A percentile compares a stretch with the other conserved stretches of the same genome.
These are phyloP conservation scores for Lentinula detonsa DNA, from an alignment of 768 basidiomycete genomes.

Conservation along the genomic window DNA sequence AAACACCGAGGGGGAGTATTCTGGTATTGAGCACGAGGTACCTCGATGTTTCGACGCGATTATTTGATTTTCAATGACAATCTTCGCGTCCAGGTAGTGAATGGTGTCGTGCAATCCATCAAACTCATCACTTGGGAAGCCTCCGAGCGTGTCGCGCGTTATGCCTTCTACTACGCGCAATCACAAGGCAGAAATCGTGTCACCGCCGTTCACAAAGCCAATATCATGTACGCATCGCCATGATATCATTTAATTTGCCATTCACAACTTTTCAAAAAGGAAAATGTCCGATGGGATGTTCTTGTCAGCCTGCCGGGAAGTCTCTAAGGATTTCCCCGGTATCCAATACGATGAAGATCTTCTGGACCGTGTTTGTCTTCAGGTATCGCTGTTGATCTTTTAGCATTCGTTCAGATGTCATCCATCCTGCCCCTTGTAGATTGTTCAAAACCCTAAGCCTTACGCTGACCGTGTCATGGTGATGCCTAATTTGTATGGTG, in stretches of 20 bases:
- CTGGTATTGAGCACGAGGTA: conserved; percentile 99
- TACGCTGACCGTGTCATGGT: conserved; percentile 98
- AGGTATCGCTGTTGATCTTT: conserved; percentile 38
- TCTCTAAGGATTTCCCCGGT: conserved; percentile 92
- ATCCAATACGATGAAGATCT: conserved; percentile 96
- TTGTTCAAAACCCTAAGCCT: conserved; percentile 90
- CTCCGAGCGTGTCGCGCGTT: conserved; percentile 96
- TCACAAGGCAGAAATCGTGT: conserved; percentile 83
- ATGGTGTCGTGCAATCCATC: conserved; percentile 98
- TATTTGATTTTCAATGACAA: neutral
- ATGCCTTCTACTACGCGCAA: conserved; percentile 97
- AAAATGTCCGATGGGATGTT: conserved; percentile 99
- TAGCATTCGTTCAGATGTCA: neutral
- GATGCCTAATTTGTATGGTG: conserved; percentile 97
- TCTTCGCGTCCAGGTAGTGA: conserved; percentile 59
- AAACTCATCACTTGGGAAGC: conserved; percentile 99
- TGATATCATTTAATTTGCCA: neutral
- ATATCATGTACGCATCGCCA: conserved; percentile 76
- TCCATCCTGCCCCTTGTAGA: conserved; percentile 28
- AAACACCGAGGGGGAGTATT: conserved; percentile 99
- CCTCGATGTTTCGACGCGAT: conserved; percentile 8
- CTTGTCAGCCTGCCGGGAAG: conserved; percentile 92
- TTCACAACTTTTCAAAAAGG: conserved; percentile 39
- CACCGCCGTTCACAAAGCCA: conserved; percentile 99
- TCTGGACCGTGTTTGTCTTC: conserved; percentile 91